phyloP scores from a whole-genome alignment of 164 flowering plant genomes.

The Kalanchoe fedtschenkoi region DNA sequence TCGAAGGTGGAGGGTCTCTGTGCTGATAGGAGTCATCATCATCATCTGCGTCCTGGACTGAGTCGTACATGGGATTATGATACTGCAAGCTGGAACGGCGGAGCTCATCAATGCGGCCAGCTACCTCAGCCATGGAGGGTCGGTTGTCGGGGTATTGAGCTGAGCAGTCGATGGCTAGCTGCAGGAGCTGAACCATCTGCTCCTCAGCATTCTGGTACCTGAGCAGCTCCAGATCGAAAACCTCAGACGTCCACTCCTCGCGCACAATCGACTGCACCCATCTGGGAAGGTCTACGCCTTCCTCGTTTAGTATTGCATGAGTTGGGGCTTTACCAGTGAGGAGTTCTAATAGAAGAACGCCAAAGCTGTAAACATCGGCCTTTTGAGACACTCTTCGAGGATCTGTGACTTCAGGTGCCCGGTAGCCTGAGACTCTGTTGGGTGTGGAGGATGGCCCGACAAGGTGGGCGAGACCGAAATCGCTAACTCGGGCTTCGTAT shows the following conservation, averaged over 20 bases:
- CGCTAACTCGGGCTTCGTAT: slow-evolving; percentile 55
- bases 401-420: slow-evolving; percentile 84
- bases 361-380: slow-evolving; percentile 86
- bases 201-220: slow-evolving; percentile 58
- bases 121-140: slow-evolving; percentile 37
- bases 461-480: slow-evolving; percentile 65
- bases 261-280: slow-evolving; percentile 81
- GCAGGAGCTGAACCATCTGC: slow-evolving; percentile 82
- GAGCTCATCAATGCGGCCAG: slow-evolving; percentile 26
- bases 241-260: slow-evolving; percentile 87
- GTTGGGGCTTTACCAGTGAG: slow-evolving; percentile 80
- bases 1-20: slow-evolving; percentile 6
- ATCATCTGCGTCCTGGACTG: slow-evolving; percentile 2
- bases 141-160: slow-evolving; percentile 46
- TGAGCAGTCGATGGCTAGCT: slow-evolving; percentile 66
- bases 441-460: slow-evolving; percentile 57
- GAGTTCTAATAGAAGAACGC: slow-evolving; percentile 75
- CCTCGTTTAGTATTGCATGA: slow-evolving; percentile 59
- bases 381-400: slow-evolving; percentile 68
- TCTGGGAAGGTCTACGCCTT: slow-evolving; percentile 77
- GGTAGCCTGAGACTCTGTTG: slow-evolving; percentile 54
- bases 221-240: slow-evolving; percentile 72
- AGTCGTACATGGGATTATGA: not conserved
- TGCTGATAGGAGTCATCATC: slow-evolving; percentile 1
- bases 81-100: slow-evolving; percentile 15